These are phyloP conservation scores for Amanita thiersii DNA, from an alignment of 768 basidiomycete species.

Conservation along the genomic window DNA sequence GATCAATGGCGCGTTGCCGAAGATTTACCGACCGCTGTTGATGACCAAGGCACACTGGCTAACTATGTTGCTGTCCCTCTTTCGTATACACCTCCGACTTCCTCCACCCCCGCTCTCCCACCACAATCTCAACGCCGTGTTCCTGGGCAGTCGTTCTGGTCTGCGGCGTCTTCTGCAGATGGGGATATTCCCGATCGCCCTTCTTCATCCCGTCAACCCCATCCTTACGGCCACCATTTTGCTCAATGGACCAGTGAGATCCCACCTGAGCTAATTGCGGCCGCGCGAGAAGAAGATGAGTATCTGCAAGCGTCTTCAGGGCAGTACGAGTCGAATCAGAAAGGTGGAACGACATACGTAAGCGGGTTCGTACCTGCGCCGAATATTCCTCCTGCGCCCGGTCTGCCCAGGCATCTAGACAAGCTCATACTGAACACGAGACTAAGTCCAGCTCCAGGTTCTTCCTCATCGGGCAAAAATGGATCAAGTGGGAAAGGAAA, in stretches of 20 bases:
- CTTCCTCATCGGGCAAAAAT: conserved; percentile 2
- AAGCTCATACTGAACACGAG: conserved; percentile 81
- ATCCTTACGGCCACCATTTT: conserved; percentile 14
- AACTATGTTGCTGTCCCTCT: conserved; percentile 80
- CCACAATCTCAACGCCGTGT: conserved; percentile 10
- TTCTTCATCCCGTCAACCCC: conserved; percentile 6
- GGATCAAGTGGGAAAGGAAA: conserved; percentile 17
- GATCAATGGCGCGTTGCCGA: conserved; percentile 75
- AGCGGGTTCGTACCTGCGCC: conserved; percentile 52
- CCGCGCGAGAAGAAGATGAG: conserved; percentile 78
- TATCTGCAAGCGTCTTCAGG: conserved; percentile 48
- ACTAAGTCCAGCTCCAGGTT: conserved; percentile 19
- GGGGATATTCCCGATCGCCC: conserved; percentile 20
- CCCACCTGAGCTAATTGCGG: conserved; percentile 69
- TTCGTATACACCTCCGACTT: conserved; percentile 18
- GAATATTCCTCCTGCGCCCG: conserved; percentile 81
- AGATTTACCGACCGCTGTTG: conserved; percentile 77
- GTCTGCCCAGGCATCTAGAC: conserved; percentile 85
- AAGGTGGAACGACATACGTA: conserved; percentile 17
- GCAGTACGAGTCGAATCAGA: conserved; percentile 18
- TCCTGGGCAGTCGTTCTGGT: conserved; percentile 35
- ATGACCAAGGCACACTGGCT: conserved; percentile 89
- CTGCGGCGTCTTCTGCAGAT: conserved; percentile 25
- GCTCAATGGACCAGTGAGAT: conserved; percentile 71
- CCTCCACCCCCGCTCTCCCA: conserved; percentile 14